These are phyloP conservation scores for Harringtonia aguacate DNA, from an alignment of 2,329 filamentous ascomycete genomes.

Conservation along the genomic window DNA sequence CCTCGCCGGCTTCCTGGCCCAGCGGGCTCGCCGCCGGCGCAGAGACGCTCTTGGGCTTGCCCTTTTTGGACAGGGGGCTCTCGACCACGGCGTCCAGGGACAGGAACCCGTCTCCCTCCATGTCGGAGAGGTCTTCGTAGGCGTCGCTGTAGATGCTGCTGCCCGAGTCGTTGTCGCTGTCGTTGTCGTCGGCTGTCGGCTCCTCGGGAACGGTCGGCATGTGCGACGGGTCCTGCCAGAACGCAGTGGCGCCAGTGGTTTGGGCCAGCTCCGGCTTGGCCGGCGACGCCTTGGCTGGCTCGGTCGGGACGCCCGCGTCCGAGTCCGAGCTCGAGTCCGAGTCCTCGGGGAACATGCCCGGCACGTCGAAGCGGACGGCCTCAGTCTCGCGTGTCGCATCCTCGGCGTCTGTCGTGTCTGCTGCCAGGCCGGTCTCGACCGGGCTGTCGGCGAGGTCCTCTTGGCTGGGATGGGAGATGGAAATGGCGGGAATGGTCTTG, in stretches of 20 bases:
- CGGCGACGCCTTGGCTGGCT: slow-evolving; percentile 2
- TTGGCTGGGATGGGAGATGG: slow-evolving; percentile 30
- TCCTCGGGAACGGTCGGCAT: slow-evolving; percentile 24
- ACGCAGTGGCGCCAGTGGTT: no score
- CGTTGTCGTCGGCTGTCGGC: background rate
- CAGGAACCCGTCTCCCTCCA: slow-evolving; percentile 56
- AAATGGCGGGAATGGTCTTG: slow-evolving; percentile 29
- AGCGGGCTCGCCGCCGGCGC: no score
- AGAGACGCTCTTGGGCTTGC: no score
- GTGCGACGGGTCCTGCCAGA: no score
- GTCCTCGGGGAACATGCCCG: slow-evolving; percentile 47
- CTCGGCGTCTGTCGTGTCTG: no score
- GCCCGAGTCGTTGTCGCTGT: slow-evolving; percentile 18
- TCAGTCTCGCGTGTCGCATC: no score
- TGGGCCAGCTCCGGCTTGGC: slow-evolving; percentile 1
- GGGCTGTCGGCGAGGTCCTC: slow-evolving; percentile 11
- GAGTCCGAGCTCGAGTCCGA: no score
- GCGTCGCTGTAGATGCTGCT: slow-evolving; percentile 65
- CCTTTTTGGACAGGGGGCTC: slow-evolving; percentile 30
- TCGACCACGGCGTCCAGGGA: slow-evolving; percentile 65
- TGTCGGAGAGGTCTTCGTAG: slow-evolving; percentile 59
- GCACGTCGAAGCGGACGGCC: slow-evolving; percentile 34
- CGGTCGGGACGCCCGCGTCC: no score
- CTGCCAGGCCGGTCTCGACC: background rate
- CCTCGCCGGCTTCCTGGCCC: no score